Conservation (phyloP, 805 yeast species). For the Yarrowia sp. region DNA sequence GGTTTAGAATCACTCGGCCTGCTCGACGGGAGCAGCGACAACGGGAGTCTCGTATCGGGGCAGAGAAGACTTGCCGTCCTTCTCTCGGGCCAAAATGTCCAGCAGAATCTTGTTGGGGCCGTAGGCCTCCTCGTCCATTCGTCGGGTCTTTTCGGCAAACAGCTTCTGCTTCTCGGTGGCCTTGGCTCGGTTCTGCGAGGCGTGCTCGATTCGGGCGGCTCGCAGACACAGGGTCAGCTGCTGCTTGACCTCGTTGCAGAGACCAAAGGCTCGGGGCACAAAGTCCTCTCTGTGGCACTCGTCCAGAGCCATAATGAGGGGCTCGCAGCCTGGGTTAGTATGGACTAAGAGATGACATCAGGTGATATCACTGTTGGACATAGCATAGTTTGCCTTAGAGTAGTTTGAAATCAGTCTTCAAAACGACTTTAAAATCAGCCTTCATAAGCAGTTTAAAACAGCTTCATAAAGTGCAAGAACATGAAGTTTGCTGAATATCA, state of each 20-base stretch:
- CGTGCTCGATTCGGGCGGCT: conserved; percentile 64
- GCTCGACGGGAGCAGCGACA: conserved; percentile 1
- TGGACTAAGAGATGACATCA: too few relatives aligned
- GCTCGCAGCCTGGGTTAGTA: conserved; percentile 57
- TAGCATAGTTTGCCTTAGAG: too few relatives aligned
- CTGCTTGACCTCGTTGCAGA: conserved; percentile 79
- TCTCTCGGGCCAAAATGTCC: conserved; percentile 23
- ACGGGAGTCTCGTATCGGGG: conserved; percentile 20
- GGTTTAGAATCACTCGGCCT: not conserved
- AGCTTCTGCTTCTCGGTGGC: conserved; percentile 56
- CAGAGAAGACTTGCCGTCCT: conserved; percentile 24
- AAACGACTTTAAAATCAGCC: too few relatives aligned
- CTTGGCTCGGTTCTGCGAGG: conserved; percentile 46
- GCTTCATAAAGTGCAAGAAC: too few relatives aligned
- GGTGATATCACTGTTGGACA: too few relatives aligned
- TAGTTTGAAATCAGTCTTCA: too few relatives aligned
- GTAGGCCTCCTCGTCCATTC: conserved; percentile 69
- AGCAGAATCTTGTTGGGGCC: conserved; percentile 48
- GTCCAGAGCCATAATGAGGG: conserved; percentile 80
- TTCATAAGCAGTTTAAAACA: too few relatives aligned
- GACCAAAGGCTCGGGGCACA: conserved; percentile 68
- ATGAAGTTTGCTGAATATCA: too few relatives aligned
- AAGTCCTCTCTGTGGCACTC: conserved; percentile 74
- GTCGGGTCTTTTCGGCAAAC: conserved; percentile 55
- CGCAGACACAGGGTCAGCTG: conserved; percentile 77